Evolutionary conservation across 2,329 filamentous ascomycete genomes (phyloP).

Genomic region (Lizonia empirigonia): DNA sequence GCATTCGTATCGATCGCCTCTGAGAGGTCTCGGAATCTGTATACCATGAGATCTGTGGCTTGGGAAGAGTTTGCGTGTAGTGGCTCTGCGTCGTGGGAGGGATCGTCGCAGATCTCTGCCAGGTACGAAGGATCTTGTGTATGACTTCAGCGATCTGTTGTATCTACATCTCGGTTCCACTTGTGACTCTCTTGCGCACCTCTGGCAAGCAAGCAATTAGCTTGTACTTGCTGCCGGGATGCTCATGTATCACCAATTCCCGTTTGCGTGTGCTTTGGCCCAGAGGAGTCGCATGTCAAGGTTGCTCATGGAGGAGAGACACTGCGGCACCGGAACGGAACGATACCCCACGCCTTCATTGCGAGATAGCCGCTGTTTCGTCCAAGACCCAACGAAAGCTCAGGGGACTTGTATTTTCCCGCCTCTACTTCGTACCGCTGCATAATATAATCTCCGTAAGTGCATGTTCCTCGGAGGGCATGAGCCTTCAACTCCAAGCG

Average conservation of each 20-base stretch:
- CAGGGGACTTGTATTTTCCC: slow-evolving; percentile 4
- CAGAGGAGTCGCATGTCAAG: neutral
- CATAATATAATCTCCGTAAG: slow-evolving; percentile 19
- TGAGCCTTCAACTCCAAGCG: slow-evolving; percentile 4
- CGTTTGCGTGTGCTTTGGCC: neutral
- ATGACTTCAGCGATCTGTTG: slow-evolving; percentile 1
- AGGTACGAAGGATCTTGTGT: slow-evolving; percentile 23
- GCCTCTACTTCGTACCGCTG: slow-evolving; percentile 3
- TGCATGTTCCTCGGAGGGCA: slow-evolving; percentile 11
- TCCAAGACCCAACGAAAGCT: neutral
- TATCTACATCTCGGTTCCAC: slow-evolving; percentile 3
- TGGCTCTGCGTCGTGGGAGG: slow-evolving; percentile 1
- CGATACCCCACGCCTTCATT: slow-evolving; percentile 8
- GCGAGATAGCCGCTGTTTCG: slow-evolving; percentile 10
- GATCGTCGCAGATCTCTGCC: slow-evolving; percentile 27
- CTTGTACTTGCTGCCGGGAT: neutral
- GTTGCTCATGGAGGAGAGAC: neutral
- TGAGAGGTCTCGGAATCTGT: neutral
- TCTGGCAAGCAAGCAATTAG: neutral
- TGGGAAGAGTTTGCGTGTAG: slow-evolving; percentile 4
- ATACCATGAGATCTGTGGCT: slow-evolving; percentile 5
- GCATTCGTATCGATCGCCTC: slow-evolving; percentile 6
- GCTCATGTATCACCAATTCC: neutral
- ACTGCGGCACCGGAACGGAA: slow-evolving; percentile 13
- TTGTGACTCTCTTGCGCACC: neutral